These are phyloP conservation scores for Trichophyton rubrum DNA, from an alignment of 2,329 filamentous ascomycete genomes.

Conservation along the genomic window DNA sequence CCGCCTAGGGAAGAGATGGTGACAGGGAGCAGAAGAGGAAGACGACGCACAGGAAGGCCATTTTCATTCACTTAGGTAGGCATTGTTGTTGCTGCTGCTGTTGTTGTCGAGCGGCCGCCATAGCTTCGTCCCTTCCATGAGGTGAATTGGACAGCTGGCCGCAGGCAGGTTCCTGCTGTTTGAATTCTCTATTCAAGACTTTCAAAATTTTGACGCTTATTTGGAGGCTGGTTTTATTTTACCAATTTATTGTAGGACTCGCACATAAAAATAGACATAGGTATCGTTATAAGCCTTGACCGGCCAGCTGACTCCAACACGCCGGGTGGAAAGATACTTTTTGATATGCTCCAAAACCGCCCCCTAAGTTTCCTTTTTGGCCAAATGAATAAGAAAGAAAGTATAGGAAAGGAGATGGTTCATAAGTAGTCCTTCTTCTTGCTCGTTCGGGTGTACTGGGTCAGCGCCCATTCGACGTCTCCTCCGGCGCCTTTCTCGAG, in stretches of 20 bases:
- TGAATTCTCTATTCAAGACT: too few species aligned
- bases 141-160: neutral
- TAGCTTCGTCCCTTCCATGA: neutral
- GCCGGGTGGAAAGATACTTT: neutral
- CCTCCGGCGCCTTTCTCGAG: slow-evolving; percentile 81
- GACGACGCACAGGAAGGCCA: neutral
- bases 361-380: neutral
- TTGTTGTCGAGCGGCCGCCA: neutral
- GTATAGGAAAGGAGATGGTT: slow-evolving; percentile 8
- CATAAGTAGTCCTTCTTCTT: slow-evolving; percentile 92
- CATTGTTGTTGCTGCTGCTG: neutral
- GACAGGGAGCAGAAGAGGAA: neutral
- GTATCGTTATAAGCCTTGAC: neutral
- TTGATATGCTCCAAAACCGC: neutral
- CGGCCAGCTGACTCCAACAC: neutral
- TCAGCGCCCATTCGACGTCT: slow-evolving; percentile 92
- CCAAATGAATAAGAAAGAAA: neutral
- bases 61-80: neutral
- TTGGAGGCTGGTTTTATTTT: neutral
- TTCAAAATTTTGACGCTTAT: too few species aligned
- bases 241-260: neutral
- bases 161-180: neutral
- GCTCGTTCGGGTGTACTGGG: slow-evolving; percentile 85
- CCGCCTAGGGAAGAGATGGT: neutral
- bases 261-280: neutral